Evolutionary conservation across 116 monocot species (phyloP).

Genomic region (Posidonia oceanica): DNA sequence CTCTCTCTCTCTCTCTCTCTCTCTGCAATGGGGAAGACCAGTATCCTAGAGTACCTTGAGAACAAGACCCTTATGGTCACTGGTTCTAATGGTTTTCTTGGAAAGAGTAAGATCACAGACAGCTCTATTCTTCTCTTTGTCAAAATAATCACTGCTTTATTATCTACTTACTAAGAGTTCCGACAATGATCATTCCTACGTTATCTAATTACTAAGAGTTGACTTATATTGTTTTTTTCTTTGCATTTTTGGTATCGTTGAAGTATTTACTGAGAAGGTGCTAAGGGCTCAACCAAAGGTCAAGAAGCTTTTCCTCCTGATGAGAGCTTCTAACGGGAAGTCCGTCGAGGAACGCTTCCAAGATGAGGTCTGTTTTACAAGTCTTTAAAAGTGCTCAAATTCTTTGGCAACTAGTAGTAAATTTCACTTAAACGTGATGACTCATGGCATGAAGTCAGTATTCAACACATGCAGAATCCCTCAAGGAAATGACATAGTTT

Average conservation of each 20-base stretch:
- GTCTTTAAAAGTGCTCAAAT: background rate
- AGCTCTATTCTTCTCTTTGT: too few relatives aligned
- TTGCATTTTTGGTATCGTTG: background rate
- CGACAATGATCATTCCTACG: too few relatives aligned
- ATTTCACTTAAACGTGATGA: background rate
- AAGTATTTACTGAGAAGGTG: conserved; percentile 83
- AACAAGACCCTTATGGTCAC: conserved; percentile 62
- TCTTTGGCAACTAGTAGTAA: background rate
- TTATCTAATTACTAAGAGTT: background rate
- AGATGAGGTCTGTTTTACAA: conserved; percentile 8
- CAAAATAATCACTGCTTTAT: too few relatives aligned
- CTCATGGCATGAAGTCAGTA: too few relatives aligned
- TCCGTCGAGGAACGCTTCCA: conserved; percentile 42
- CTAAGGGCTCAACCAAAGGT: conserved; percentile 58
- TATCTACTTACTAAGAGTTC: too few relatives aligned
- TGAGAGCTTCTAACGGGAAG: conserved; percentile 29
- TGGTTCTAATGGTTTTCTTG: conserved; percentile 71
- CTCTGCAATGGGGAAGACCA: background rate
- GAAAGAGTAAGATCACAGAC: conserved; percentile 33
- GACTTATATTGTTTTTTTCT: background rate
- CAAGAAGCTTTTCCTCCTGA: conserved; percentile 62
- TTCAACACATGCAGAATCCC: too few relatives aligned
- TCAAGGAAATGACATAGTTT: too few relatives aligned
- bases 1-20: background rate
- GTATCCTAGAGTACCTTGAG: conserved; percentile 22